Evolutionary conservation across 23 red algal genomes (phyloP).

Genomic region (Agarophyton chilense): DNA sequence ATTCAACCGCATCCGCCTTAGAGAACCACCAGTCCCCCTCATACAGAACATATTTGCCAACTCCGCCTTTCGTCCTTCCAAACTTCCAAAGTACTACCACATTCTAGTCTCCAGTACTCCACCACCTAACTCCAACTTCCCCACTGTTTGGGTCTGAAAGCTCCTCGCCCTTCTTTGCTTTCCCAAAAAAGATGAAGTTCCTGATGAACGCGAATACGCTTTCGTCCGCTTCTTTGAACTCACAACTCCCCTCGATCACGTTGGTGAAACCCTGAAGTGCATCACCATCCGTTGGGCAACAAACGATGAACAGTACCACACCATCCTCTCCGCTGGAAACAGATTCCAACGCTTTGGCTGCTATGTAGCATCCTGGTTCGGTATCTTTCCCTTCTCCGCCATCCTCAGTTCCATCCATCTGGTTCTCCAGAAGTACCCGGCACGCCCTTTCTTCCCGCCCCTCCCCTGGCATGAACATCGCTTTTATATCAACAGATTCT

Average conservation of each 20-base stretch:
- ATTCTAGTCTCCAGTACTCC: neutral
- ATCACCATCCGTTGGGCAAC: too few relatives aligned
- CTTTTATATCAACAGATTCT: slow-evolving; percentile 15
- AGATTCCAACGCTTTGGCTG: too few relatives aligned
- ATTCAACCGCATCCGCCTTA: too few relatives aligned
- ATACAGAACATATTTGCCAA: neutral
- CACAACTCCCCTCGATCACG: too few relatives aligned
- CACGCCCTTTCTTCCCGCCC: neutral
- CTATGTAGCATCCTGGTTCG: neutral
- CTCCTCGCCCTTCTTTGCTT: neutral
- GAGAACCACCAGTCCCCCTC: neutral
- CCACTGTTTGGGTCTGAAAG: neutral
- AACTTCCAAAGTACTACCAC: neutral
- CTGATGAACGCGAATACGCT: too few relatives aligned
- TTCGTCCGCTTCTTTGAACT: too few relatives aligned
- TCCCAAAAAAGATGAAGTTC: neutral
- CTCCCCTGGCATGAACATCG: too few relatives aligned
- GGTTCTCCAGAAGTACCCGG: neutral
- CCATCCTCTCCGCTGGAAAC: too few relatives aligned
- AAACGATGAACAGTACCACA: too few relatives aligned
- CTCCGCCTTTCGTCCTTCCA: neutral
- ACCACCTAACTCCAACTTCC: neutral
- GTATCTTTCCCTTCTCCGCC: neutral
- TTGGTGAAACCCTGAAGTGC: too few relatives aligned
- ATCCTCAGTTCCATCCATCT: neutral